Evolutionary conservation across 495 filamentous ascomycete genomes (phyloP).

Genomic region (Chaetomium tenue): DNA sequence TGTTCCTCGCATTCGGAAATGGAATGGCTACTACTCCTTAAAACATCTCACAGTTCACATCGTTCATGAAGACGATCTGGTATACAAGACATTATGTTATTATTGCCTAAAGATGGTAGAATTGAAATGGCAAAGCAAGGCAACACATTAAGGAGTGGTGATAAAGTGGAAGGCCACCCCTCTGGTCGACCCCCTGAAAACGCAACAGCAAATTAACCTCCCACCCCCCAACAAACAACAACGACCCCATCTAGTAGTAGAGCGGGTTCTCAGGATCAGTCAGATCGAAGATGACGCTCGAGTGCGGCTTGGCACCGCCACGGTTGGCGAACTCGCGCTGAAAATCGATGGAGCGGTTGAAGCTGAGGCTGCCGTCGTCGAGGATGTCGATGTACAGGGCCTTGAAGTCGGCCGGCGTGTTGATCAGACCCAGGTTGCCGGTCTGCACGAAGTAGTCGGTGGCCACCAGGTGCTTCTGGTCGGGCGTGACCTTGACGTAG

Average conservation of each 20-base stretch:
- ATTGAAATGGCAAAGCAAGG: not conserved
- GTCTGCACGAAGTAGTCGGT: slow-evolving; percentile 67
- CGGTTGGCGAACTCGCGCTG: slow-evolving; percentile 50
- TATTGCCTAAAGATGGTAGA: not conserved
- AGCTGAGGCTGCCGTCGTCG: slow-evolving; percentile 52
- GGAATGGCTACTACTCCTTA: not conserved
- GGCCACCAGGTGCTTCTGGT: slow-evolving; percentile 61
- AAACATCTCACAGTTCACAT: not conserved
- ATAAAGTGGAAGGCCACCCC: not conserved
- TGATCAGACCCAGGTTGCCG: slow-evolving; percentile 58
- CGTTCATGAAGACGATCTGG: not conserved
- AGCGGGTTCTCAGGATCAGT: slow-evolving; percentile 48
- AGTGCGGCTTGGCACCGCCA: slow-evolving; percentile 61
- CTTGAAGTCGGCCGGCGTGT: slow-evolving; percentile 63
- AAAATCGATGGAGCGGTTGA: slow-evolving; percentile 61
- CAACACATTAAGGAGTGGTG: not conserved
- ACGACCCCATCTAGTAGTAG: slow-evolving; percentile 36
- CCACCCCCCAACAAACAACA: not conserved
- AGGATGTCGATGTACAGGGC: slow-evolving; percentile 60
- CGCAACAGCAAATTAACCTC: not conserved
- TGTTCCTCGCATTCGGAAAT: no score
- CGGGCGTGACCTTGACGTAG: slow-evolving; percentile 63
- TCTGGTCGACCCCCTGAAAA: not conserved
- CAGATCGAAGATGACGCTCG: slow-evolving; percentile 58
- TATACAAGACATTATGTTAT: not conserved